These are phyloP conservation scores for Prunus kanzakura DNA, from an alignment of 306 rosid genomes.

Conservation along the genomic window DNA sequence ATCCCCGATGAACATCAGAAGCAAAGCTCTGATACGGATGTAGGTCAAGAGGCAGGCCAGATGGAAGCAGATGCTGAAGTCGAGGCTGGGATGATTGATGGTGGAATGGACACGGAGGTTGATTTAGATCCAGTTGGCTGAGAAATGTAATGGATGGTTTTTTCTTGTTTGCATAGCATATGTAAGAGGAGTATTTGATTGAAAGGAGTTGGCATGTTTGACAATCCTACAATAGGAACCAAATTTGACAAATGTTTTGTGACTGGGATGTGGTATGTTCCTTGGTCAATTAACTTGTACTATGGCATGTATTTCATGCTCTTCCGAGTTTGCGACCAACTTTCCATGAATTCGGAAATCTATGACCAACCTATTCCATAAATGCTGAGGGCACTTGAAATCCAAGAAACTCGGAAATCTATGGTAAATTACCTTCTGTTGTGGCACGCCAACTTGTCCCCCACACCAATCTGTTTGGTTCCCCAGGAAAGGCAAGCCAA, in stretches of 20 bases:
- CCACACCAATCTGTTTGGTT: too few species aligned
- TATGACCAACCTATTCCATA: too few species aligned
- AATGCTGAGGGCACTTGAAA: too few species aligned
- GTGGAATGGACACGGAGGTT: slow-evolving; percentile 71
- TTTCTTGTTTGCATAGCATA: background rate
- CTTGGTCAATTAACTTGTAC: too few species aligned
- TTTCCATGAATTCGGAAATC: too few species aligned
- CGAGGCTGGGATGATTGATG: slow-evolving; percentile 80
- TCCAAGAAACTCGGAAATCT: too few species aligned
- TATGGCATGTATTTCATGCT: background rate
- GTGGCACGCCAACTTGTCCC: too few species aligned
- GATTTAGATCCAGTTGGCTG: slow-evolving; percentile 65
- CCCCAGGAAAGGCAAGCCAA: too few species aligned
- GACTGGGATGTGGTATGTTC: background rate
- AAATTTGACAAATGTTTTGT: background rate
- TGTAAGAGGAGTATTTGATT: background rate
- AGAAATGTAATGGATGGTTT: slow-evolving; percentile 14
- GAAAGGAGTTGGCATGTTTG: background rate
- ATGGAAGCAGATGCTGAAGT: slow-evolving; percentile 80
- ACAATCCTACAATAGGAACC: background rate
- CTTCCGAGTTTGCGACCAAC: background rate
- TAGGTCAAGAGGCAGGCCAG: slow-evolving; percentile 78
- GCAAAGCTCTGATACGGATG: slow-evolving; percentile 72
- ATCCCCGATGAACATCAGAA: slow-evolving; percentile 74
- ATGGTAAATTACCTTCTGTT: too few species aligned